Evolutionary conservation across 2,329 filamentous ascomycete genomes (phyloP).

Genomic region (Thermoascus crustaceus): DNA sequence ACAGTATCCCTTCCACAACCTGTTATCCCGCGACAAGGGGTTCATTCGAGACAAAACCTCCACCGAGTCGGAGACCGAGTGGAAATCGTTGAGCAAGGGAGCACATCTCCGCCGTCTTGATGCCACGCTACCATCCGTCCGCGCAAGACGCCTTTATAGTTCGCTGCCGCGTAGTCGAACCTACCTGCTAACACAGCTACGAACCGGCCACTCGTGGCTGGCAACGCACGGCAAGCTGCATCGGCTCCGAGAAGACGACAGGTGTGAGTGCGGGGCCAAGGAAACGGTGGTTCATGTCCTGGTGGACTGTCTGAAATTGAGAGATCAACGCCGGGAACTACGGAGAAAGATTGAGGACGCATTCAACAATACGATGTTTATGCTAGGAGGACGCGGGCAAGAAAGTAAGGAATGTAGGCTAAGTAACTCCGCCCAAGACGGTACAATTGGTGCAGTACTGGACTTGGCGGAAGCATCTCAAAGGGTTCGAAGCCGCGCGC

Average conservation of each 20-base stretch:
- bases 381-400: conserved; percentile 7
- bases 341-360: conserved; percentile 1
- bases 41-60: conserved; percentile 5
- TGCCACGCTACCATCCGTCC: conserved; percentile 6
- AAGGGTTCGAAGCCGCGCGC: conserved; percentile 12
- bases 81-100: conserved; percentile 10
- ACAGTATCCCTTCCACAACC: conserved; percentile 9
- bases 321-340: not conserved
- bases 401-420: conserved; percentile 7
- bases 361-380: conserved; percentile 4
- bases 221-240: conserved; percentile 8
- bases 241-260: conserved; percentile 5
- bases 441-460: conserved; percentile 4
- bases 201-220: conserved; percentile 16
- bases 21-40: conserved; percentile 8
- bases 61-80: conserved; percentile 7
- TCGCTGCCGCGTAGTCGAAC: conserved; percentile 11
- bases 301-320: conserved; percentile 10
- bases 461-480: conserved; percentile 9
- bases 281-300: conserved; percentile 13
- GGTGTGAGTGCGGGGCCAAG: conserved; percentile 13
- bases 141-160: conserved; percentile 8
- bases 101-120: conserved; percentile 8
- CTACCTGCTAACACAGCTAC: conserved; percentile 14
- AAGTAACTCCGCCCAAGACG: conserved; percentile 3